phyloP scores from a whole-genome alignment of 331 rosid species.

The Malus hybrid region DNA sequence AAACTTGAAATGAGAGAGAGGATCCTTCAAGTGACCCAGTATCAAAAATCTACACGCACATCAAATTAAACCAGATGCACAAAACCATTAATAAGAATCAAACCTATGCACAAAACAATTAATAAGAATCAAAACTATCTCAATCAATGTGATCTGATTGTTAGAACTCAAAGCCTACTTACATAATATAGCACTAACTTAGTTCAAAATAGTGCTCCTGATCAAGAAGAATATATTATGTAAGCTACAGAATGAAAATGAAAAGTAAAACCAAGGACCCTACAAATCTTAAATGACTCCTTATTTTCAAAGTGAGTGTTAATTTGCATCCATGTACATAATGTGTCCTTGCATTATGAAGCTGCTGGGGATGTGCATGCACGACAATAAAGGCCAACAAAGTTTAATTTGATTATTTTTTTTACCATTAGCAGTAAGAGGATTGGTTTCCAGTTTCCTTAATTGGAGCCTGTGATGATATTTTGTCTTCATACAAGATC shows the following conservation, averaged over 20 bases:
- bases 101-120: conserved; percentile 10
- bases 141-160: background rate
- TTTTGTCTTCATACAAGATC: background rate
- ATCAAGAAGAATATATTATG: background rate
- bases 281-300: background rate
- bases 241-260: background rate
- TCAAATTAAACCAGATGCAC: conserved; percentile 15
- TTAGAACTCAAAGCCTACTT: no score
- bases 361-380: background rate
- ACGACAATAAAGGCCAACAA: background rate
- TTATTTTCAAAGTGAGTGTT: background rate
- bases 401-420: background rate
- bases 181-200: background rate
- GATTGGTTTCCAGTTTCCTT: background rate
- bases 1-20: conserved; percentile 52
- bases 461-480: conserved; percentile 22
- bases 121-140: background rate
- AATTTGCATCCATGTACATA: background rate
- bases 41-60: conserved; percentile 68
- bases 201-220: background rate
- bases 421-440: background rate
- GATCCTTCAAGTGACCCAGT: conserved; percentile 73
- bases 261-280: background rate
- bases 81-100: conserved; percentile 13
- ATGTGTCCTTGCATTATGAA: background rate